A percentile compares a stretch with the other conserved stretches of the same genome.
These are phyloP conservation scores for Arabidopsis hybrid DNA, from an alignment of 441 rosid genomes.

Conservation along the genomic window DNA sequence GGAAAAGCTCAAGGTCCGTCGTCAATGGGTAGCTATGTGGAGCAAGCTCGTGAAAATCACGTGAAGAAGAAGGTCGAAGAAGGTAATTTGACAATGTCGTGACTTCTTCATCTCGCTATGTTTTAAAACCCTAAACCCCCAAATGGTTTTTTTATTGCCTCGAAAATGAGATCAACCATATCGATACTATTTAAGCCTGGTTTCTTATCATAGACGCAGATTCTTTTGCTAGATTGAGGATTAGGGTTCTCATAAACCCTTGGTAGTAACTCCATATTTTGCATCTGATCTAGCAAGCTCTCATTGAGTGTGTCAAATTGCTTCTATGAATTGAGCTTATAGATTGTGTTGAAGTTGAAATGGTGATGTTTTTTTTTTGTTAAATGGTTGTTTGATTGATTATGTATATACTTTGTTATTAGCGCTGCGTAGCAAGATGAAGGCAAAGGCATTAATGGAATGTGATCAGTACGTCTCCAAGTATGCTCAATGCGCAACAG, in stretches of 20 bases:
- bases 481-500: slow-evolving; percentile 79
- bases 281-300: neutral
- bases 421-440: slow-evolving; percentile 94
- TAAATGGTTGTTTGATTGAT: slow-evolving; percentile 2
- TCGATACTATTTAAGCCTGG: neutral
- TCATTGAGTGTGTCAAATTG: slow-evolving; percentile 16
- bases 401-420: slow-evolving; percentile 23
- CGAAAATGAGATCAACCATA: neutral
- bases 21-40: slow-evolving; percentile 63
- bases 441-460: slow-evolving; percentile 79
- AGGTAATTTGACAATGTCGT: slow-evolving; percentile 53
- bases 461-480: slow-evolving; percentile 70
- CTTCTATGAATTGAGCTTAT: slow-evolving; percentile 12
- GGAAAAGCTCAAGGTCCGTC: slow-evolving; percentile 14
- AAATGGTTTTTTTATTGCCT: slow-evolving; percentile 7
- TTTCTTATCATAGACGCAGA: neutral
- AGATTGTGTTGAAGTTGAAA: neutral
- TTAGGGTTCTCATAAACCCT: neutral
- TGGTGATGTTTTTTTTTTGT: neutral
- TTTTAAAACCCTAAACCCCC: slow-evolving; percentile 36
- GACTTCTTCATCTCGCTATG: neutral
- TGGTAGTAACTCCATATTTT: neutral
- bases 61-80: slow-evolving; percentile 98
- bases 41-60: slow-evolving; percentile 95
- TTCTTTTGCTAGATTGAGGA: slow-evolving; percentile 15